Conservation (phyloP, 2,329 filamentous ascomycete species). For the Colletotrichum cuscutae region DNA sequence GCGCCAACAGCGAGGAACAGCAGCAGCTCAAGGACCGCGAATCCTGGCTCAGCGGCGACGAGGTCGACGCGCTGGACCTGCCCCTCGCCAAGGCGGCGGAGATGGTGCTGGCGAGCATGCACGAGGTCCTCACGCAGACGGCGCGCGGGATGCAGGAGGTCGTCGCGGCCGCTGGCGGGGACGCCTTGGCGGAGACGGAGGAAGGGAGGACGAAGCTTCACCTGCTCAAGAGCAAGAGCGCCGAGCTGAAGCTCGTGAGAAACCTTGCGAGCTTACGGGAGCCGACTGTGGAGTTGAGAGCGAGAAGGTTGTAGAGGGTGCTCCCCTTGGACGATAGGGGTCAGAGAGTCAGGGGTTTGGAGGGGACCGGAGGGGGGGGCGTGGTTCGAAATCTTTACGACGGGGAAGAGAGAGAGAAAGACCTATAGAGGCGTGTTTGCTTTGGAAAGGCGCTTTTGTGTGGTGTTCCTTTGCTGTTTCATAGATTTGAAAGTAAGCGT, state of each 20-base stretch:
- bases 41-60: conserved; percentile 83
- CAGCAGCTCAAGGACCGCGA: conserved; percentile 58
- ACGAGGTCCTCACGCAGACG: conserved; percentile 79
- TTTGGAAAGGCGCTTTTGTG: too few relatives aligned
- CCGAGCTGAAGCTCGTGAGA: conserved; percentile 85
- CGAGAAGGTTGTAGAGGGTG: conserved; percentile 56
- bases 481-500: neutral
- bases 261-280: conserved; percentile 75
- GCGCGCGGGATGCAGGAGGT: conserved; percentile 69
- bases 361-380: too few relatives aligned
- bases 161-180: conserved; percentile 54
- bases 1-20: neutral
- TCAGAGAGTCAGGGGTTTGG: too few relatives aligned
- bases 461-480: neutral
- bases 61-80: conserved; percentile 74
- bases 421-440: too few relatives aligned
- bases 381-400: too few relatives aligned
- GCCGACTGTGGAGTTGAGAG: conserved; percentile 73
- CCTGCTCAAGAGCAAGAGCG: conserved; percentile 81
- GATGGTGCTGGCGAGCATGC: conserved; percentile 93
- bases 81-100: conserved; percentile 86
- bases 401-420: too few relatives aligned
- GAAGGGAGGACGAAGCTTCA: conserved; percentile 68
- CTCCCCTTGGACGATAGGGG: too few relatives aligned
- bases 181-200: conserved; percentile 50